A percentile compares a stretch with the other conserved stretches of the same genome.
phyloP scores from a whole-genome alignment of 768 basidiomycete genomes.

The Thelephora ganbajun region DNA sequence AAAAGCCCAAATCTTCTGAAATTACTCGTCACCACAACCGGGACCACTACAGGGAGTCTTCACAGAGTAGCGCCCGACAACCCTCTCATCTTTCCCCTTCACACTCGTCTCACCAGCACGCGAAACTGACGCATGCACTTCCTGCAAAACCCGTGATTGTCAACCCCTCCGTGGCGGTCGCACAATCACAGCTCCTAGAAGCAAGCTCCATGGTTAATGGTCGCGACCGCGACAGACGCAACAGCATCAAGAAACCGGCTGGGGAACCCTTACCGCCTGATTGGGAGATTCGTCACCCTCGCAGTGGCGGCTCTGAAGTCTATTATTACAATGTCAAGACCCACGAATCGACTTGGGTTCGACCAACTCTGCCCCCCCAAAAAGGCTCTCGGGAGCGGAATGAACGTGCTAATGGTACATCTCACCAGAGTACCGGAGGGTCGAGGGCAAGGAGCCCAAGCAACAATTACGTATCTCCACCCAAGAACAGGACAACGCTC shows the following conservation, averaged over 20 bases:
- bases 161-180: constrained; percentile 26
- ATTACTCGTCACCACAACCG: constrained; percentile 1
- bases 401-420: no score
- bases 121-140: constrained; percentile 47
- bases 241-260: constrained; percentile 12
- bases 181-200: constrained; percentile 33
- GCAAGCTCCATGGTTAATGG: constrained; percentile 47
- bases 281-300: constrained; percentile 46
- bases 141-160: constrained; percentile 51
- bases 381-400: constrained; percentile 15
- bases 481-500: constrained; percentile 5
- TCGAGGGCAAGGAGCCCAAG: no score
- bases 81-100: constrained; percentile 12
- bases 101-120: constrained; percentile 16
- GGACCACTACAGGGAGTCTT: constrained; percentile 13
- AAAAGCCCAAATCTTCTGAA: constrained; percentile 3
- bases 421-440: no score
- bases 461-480: no score
- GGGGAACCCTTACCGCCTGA: constrained; percentile 33
- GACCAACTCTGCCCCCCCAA: constrained; percentile 25
- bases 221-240: constrained; percentile 29
- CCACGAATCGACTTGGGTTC: constrained; percentile 42
- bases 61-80: constrained; percentile 7
- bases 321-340: constrained; percentile 52
- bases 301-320: constrained; percentile 26